Evolutionary conservation across 108 stramenopile species (phyloP).

Genomic region (Schizochytrium sp.): DNA sequence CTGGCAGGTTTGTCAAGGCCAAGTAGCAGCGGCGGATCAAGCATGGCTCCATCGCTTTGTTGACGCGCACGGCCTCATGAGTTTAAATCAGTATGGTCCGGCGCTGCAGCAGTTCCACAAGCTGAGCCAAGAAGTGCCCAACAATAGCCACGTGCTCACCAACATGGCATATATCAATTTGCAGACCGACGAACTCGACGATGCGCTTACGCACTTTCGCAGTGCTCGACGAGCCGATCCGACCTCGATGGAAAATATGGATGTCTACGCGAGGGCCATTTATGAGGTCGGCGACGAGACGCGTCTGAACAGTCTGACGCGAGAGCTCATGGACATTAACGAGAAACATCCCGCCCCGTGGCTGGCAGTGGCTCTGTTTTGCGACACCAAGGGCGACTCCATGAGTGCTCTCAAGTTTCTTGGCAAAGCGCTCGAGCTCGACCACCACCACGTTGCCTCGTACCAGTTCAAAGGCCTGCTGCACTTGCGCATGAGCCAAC

Average conservation of each 20-base stretch:
- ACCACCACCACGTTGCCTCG: neutral
- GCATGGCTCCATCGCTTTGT: neutral
- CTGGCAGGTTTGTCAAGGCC: neutral
- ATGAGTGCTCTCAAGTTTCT: slow-evolving; percentile 6
- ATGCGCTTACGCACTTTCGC: neutral
- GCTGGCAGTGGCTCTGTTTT: neutral
- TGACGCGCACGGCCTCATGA: neutral
- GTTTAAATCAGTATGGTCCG: neutral
- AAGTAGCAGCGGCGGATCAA: neutral
- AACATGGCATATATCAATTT: neutral
- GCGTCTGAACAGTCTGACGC: neutral
- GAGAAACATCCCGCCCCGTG: neutral
- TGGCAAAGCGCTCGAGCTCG: neutral
- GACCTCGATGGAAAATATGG: neutral
- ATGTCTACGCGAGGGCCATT: neutral
- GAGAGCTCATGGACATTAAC: neutral
- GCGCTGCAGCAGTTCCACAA: neutral
- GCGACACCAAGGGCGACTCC: neutral
- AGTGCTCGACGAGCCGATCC: neutral
- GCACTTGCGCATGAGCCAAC: neutral
- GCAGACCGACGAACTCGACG: neutral
- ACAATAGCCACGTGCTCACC: neutral
- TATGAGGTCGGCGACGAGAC: neutral
- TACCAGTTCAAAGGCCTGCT: neutral
- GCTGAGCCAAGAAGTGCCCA: neutral